Evolutionary conservation across 2,329 filamentous ascomycete genomes (phyloP).

Genomic region (Hymenoscyphus scutula): DNA sequence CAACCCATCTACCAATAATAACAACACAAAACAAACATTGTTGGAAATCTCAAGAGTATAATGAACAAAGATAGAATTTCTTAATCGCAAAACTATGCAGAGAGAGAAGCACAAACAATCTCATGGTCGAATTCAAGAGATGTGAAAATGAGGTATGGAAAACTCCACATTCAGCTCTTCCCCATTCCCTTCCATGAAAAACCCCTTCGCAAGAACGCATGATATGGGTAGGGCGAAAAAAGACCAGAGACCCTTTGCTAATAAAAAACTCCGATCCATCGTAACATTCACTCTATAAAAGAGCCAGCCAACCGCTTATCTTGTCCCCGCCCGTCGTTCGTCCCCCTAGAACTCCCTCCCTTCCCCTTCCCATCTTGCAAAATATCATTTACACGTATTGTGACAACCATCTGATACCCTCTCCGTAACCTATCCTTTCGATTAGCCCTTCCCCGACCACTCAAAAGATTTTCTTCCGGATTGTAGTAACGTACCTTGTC

Average conservation of each 20-base stretch:
- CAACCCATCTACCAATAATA: background rate
- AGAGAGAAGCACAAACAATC: conserved; percentile 27
- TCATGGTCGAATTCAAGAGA: background rate
- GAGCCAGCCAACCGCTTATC: conserved; percentile 13
- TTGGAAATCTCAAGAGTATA: background rate
- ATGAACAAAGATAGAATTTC: conserved; percentile 21
- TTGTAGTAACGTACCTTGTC: conserved; percentile 64
- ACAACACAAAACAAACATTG: background rate
- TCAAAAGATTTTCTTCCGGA: background rate
- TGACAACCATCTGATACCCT: conserved; percentile 87
- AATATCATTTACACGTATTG: conserved; percentile 72
- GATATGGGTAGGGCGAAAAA: conserved; percentile 11
- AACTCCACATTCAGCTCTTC: background rate
- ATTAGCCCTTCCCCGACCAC: conserved; percentile 9
- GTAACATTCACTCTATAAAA: conserved; percentile 29
- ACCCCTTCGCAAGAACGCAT: conserved; percentile 25
- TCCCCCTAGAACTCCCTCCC: conserved; percentile 9
- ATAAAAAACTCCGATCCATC: conserved; percentile 34
- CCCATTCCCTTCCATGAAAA: conserved; percentile 20
- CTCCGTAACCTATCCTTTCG: conserved; percentile 67
- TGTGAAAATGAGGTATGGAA: background rate
- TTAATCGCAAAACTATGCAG: conserved; percentile 36
- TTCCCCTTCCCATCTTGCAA: background rate
- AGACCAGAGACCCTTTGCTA: conserved; percentile 29
- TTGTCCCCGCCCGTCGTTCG: conserved; percentile 8